A percentile compares a stretch with the other conserved stretches of the same genome.
phyloP scores from a whole-genome alignment of 1,284 basidiomycete species.

The Ustilago hordei region DNA sequence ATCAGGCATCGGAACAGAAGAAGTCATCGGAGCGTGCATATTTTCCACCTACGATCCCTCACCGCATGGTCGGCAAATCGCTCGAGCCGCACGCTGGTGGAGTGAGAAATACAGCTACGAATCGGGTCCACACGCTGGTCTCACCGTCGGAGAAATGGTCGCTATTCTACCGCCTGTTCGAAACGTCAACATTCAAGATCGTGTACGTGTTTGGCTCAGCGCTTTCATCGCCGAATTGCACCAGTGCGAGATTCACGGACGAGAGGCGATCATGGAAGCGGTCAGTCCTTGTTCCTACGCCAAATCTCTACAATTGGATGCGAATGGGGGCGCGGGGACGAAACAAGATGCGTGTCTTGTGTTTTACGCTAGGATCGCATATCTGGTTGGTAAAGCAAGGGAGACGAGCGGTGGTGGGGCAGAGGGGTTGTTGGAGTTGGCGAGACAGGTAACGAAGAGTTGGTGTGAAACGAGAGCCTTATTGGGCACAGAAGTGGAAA shows the following conservation, averaged over 20 bases:
- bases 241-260: constrained; percentile 36
- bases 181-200: constrained; percentile 36
- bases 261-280: constrained; percentile 30
- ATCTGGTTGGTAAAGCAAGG: constrained; percentile 9
- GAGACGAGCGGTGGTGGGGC: background rate
- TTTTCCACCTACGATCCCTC: constrained; percentile 28
- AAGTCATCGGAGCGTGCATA: constrained; percentile 41
- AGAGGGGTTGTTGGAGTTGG: background rate
- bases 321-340: background rate
- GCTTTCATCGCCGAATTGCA: constrained; percentile 37
- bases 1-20: constrained; percentile 39
- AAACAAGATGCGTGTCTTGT: constrained; percentile 36
- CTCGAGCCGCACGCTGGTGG: constrained; percentile 39
- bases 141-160: constrained; percentile 45
- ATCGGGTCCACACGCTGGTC: constrained; percentile 25
- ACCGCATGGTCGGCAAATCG: constrained; percentile 17
- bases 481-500: constrained; percentile 13
- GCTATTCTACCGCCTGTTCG: constrained; percentile 42
- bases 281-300: constrained; percentile 23
- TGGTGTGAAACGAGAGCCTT: constrained; percentile 15
- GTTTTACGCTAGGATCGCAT: constrained; percentile 19
- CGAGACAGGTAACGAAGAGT: background rate
- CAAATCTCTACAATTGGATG: constrained; percentile 5
- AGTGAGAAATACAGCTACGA: constrained; percentile 43
- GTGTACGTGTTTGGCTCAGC: constrained; percentile 31